Percentiles rank a stretch among this genome's conserved stretches.
Evolutionary conservation across 2,329 filamentous ascomycete genomes (phyloP).

Genomic region (Colletotrichum falcatum): DNA sequence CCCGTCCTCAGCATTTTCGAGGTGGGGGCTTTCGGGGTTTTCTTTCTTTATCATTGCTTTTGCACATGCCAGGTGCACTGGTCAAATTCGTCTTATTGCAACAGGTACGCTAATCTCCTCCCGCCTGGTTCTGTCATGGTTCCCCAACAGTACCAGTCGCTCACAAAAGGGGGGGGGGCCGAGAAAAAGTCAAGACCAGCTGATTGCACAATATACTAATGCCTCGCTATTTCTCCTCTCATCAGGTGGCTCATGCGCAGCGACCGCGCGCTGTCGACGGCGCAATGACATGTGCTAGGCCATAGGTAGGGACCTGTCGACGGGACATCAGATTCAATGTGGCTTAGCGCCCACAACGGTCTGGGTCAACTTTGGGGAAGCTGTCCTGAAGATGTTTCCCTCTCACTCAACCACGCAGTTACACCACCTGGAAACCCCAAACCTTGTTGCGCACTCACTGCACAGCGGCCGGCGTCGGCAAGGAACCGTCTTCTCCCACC

Average conservation of each 20-base stretch:
- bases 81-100: too few relatives aligned
- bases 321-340: constrained; percentile 3
- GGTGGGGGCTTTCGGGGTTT: too few relatives aligned
- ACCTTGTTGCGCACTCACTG: background rate
- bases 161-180: too few relatives aligned
- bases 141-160: constrained; percentile 18
- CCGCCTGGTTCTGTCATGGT: background rate
- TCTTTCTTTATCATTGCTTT: background rate
- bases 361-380: background rate
- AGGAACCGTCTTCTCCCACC: constrained; percentile 13
- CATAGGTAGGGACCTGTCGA: constrained; percentile 17
- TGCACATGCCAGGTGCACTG: constrained; percentile 14
- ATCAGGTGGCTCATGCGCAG: constrained; percentile 14
- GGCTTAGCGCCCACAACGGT: constrained; percentile 16
- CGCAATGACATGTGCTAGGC: constrained; percentile 36
- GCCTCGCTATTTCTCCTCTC: background rate
- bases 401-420: background rate
- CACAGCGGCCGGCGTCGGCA: background rate
- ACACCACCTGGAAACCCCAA: background rate
- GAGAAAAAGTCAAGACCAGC: too few relatives aligned
- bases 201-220: background rate
- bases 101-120: background rate
- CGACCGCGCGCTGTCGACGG: background rate
- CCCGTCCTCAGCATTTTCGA: background rate
- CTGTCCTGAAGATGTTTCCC: background rate